Evolutionary conservation across 192 early-diverging fungal genomes (phyloP).

Genomic region (Backusella psychrophila): DNA sequence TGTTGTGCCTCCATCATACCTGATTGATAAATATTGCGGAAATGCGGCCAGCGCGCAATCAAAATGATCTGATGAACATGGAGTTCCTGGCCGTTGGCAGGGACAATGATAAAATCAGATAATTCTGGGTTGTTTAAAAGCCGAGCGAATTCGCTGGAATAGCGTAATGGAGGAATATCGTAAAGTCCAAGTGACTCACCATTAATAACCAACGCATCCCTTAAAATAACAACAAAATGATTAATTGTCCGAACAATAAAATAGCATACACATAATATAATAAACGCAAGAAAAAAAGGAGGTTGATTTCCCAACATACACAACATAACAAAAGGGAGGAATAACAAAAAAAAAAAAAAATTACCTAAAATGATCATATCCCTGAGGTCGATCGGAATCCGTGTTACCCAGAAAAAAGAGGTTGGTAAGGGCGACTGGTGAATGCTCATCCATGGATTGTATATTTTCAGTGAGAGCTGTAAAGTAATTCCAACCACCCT

Average conservation of each 20-base stretch:
- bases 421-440: conserved; percentile 28
- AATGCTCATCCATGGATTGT: conserved; percentile 29
- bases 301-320: neutral
- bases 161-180: conserved; percentile 45
- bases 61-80: conserved; percentile 58
- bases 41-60: conserved; percentile 61
- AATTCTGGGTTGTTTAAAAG: conserved; percentile 54
- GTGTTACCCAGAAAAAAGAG: conserved; percentile 55
- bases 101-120: conserved; percentile 54
- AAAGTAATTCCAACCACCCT: conserved; percentile 58
- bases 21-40: conserved; percentile 48
- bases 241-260: neutral
- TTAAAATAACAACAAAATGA: neutral
- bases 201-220: conserved; percentile 51
- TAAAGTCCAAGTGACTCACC: conserved; percentile 53
- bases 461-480: conserved; percentile 40
- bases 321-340: neutral
- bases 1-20: conserved; percentile 58
- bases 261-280: neutral
- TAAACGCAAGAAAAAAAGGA: conserved; percentile 10
- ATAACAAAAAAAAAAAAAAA: neutral
- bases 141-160: conserved; percentile 39
- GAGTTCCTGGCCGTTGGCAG: conserved; percentile 42
- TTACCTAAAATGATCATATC: conserved; percentile 53
- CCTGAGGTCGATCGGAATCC: conserved; percentile 50